Base-by-base conservation (phyloP, 2,329 filamentous ascomycete genomes). In the Diaporthe citriasiana region DNA sequence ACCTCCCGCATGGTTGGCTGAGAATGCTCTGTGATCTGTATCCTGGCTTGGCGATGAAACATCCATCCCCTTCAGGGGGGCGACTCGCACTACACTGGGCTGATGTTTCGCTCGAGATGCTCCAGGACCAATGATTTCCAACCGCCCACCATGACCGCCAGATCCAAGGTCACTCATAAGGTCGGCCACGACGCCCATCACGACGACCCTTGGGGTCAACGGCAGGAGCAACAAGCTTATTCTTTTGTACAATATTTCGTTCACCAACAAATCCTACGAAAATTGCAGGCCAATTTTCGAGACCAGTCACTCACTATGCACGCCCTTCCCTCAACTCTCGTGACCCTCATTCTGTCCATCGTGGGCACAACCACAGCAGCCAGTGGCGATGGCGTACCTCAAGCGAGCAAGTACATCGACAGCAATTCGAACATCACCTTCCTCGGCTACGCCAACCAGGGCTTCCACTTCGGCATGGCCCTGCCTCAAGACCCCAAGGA, bases 391-490 rank as follows among this genome's bases (percentile, higher is more conserved):
- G 73, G 70, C 25, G 42, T 63, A 9, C 63, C 73, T 0, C 65
- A 73, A 3, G 71, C 74, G 35, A 69, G 22, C 71, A 45, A 40
- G 17, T 75, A 75, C 53, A 65, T 72, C 45, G 74, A 75, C 66
- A 53, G 71, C 45, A 55, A 71, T 15, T 73, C 74, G 1, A 73
- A 75, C 53, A 75, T 75, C 27, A 75, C 74, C 40, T 75, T 75
- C 38, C 68, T 75, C 13, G 74, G 74, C 33, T 75, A 75, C n/a
- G 74, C 68, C 25, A 63, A 55, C 42, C 68, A 56, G 22, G 74
- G 74, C 6, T 75, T 73, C 35, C 53, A 71, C 22, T 76, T 76
- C 40, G 75, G 75, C 71, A 75, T 76, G 71, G 75, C 68, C 33
- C 69, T 76, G 38, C 75, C 75, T 22, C 7, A 56, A 12, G 55